Conservation (phyloP, 495 filamentous ascomycete species). For the Penicillium ucsense region DNA sequence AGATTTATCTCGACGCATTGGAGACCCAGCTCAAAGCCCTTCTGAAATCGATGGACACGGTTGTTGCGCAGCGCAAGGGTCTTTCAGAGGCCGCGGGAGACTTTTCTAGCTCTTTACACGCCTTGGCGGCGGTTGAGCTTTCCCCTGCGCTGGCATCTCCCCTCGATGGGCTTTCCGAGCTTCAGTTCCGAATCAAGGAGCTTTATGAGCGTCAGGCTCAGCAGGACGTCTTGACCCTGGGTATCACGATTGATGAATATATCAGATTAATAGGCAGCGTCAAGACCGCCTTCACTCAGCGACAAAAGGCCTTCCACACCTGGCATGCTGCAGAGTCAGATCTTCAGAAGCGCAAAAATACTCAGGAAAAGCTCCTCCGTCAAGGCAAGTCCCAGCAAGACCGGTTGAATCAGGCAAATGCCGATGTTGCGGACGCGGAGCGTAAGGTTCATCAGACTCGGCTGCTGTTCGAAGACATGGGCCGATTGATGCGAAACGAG, state of each 20-base stretch:
- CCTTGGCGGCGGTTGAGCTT: slow-evolving; percentile 79
- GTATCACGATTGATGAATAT: slow-evolving; percentile 97
- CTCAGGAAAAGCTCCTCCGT: slow-evolving; percentile 83
- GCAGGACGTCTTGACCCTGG: slow-evolving; percentile 91
- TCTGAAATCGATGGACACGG: slow-evolving; percentile 84
- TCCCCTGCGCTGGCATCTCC: slow-evolving; percentile 81
- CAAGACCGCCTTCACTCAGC: slow-evolving; percentile 82
- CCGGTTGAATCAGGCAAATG: slow-evolving; percentile 77
- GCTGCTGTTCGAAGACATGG: slow-evolving; percentile 95
- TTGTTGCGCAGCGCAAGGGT: slow-evolving; percentile 82
- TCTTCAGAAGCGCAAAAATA: slow-evolving; percentile 71
- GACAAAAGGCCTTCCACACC: slow-evolving; percentile 88
- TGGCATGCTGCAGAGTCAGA: slow-evolving; percentile 88
- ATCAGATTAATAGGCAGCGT: slow-evolving; percentile 89
- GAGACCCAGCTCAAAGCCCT: slow-evolving; percentile 92
- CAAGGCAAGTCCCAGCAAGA: slow-evolving; percentile 95
- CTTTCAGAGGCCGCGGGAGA: slow-evolving; percentile 89
- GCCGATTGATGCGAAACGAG: slow-evolving; percentile 79
- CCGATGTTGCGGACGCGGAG: slow-evolving; percentile 89
- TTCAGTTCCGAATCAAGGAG: slow-evolving; percentile 87
- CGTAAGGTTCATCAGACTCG: slow-evolving; percentile 84
- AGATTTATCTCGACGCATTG: slow-evolving; percentile 85
- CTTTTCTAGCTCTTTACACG: slow-evolving; percentile 83
- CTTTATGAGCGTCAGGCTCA: slow-evolving; percentile 94
- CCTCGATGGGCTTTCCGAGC: slow-evolving; percentile 79